Evolutionary conservation across 371 early-diverging fungal species (phyloP).

Genomic region (Lichtheimia hyalospora): DNA sequence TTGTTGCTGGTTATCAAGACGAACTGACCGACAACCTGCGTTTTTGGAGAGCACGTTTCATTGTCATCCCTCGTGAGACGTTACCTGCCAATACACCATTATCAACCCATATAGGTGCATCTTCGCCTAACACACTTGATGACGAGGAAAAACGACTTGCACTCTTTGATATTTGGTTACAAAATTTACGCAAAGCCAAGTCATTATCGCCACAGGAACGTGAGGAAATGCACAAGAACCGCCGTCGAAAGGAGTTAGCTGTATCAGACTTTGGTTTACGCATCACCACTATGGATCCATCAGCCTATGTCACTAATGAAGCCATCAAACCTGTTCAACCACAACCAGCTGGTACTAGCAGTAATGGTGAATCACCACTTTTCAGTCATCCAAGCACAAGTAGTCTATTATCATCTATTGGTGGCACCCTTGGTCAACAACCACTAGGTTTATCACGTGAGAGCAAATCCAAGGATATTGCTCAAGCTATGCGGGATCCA

Average conservation of each 20-base stretch:
- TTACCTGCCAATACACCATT: slow-evolving; percentile 42
- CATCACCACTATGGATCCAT: slow-evolving; percentile 51
- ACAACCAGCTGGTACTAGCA: not conserved
- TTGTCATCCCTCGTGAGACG: slow-evolving; percentile 84
- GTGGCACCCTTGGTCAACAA: slow-evolving; percentile 16
- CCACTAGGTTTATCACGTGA: slow-evolving; percentile 32
- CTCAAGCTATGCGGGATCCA: slow-evolving; percentile 74
- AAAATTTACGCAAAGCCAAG: slow-evolving; percentile 67
- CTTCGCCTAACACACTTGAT: slow-evolving; percentile 61
- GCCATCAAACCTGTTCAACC: not conserved
- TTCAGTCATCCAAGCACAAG: not conserved
- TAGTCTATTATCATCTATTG: slow-evolving; percentile 32
- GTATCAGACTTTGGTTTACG: slow-evolving; percentile 39
- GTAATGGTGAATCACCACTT: not conserved
- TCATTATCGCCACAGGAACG: slow-evolving; percentile 50
- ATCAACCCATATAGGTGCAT: slow-evolving; percentile 13
- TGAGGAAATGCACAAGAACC: slow-evolving; percentile 43
- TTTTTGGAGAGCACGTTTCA: slow-evolving; percentile 89
- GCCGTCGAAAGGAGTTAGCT: slow-evolving; percentile 40
- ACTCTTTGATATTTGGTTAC: slow-evolving; percentile 83
- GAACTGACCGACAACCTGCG: slow-evolving; percentile 77
- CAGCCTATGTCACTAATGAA: slow-evolving; percentile 30
- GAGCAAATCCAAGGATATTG: slow-evolving; percentile 64
- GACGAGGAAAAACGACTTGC: slow-evolving; percentile 91
- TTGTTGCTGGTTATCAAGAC: slow-evolving; percentile 85